phyloP scores from a whole-genome alignment of 352 stramenopile genomes.

The Phytophthora melonis region DNA sequence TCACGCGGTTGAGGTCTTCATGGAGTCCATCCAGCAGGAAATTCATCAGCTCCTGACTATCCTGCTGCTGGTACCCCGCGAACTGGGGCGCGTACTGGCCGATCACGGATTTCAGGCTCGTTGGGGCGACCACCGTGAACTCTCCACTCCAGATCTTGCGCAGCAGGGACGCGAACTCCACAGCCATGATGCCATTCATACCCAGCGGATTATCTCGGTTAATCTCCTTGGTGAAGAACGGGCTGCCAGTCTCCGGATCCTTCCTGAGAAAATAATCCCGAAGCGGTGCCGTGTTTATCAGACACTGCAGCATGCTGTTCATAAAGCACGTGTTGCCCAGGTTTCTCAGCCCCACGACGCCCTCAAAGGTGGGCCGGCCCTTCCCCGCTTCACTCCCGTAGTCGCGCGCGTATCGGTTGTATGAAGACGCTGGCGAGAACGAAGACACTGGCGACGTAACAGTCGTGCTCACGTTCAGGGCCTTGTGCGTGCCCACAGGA shows the following conservation, averaged over 20 bases:
- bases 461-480: slow-evolving; percentile 43
- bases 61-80: slow-evolving; percentile 90
- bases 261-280: slow-evolving; percentile 94
- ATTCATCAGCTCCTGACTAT: slow-evolving; percentile 94
- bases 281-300: slow-evolving; percentile 94
- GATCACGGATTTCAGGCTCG: slow-evolving; percentile 85
- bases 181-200: slow-evolving; percentile 94
- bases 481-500: slow-evolving; percentile 64
- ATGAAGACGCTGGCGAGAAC: slow-evolving; percentile 31
- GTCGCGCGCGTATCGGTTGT: slow-evolving; percentile 50
- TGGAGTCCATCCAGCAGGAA: slow-evolving; percentile 93
- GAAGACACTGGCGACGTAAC: slow-evolving; percentile 24
- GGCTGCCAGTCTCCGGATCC: slow-evolving; percentile 57
- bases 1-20: slow-evolving; percentile 92
- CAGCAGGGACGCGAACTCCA: slow-evolving; percentile 95
- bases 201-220: slow-evolving; percentile 96
- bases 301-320: slow-evolving; percentile 92
- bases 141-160: slow-evolving; percentile 95
- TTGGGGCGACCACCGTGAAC: slow-evolving; percentile 84
- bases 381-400: slow-evolving; percentile 56
- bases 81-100: slow-evolving; percentile 91
- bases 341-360: slow-evolving; percentile 82
- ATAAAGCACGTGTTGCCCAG: slow-evolving; percentile 88
- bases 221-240: slow-evolving; percentile 81
- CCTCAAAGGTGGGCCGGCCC: slow-evolving; percentile 61